phyloP scores from a whole-genome alignment of 164 flowering plant genomes.

The Cinnamomum micranthum region DNA sequence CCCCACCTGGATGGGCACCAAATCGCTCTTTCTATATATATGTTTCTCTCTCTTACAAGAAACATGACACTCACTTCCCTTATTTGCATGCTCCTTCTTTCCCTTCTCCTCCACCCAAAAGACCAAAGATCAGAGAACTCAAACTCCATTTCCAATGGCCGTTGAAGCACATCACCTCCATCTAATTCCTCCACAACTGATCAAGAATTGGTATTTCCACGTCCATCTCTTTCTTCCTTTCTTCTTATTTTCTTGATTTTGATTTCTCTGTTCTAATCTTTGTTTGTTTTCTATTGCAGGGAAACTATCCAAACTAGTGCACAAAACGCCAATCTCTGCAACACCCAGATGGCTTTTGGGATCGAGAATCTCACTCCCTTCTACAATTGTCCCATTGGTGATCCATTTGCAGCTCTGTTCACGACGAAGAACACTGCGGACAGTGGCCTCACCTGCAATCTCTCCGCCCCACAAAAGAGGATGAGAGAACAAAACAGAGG shows the following conservation, averaged over 20 bases:
- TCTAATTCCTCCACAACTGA: conserved; percentile 36
- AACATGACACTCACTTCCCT: neutral
- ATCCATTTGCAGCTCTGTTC: conserved; percentile 12
- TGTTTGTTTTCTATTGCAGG: conserved; percentile 17
- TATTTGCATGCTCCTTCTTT: conserved; percentile 20
- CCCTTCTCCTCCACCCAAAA: conserved; percentile 3
- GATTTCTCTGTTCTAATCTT: neutral
- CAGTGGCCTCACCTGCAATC: conserved; percentile 49
- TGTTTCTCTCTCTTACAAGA: neutral
- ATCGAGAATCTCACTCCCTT: conserved; percentile 16
- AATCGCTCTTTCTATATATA: no score
- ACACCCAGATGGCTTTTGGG: conserved; percentile 24
- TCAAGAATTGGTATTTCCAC: conserved; percentile 25
- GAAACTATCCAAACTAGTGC: conserved; percentile 21
- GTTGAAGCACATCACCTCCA: conserved; percentile 52
- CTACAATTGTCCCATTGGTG: conserved; percentile 17
- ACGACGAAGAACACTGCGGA: conserved; percentile 22
- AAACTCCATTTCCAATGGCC: conserved; percentile 34
- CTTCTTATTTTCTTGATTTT: neutral
- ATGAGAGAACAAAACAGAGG: conserved; percentile 9
- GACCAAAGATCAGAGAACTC: neutral
- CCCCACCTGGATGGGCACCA: no score
- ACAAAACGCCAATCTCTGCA: conserved; percentile 16
- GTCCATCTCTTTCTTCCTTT: neutral
- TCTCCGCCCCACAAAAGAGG: conserved; percentile 21